Conservation (phyloP, 805 yeast genomes). For the Peterozyma xylosa region DNA sequence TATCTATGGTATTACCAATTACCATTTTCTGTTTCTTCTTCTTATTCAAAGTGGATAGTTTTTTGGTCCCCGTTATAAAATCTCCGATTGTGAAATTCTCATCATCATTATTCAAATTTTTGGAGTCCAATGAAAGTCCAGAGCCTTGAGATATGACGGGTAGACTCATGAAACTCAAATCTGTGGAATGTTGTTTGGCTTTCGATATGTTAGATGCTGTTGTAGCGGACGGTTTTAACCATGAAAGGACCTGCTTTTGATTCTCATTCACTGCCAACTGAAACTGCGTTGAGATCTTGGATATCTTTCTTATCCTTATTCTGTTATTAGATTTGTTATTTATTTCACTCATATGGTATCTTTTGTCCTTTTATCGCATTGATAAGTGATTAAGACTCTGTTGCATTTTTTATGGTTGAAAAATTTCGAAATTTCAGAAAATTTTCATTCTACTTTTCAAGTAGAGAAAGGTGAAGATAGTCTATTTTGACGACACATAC, state of each 20-base stretch:
- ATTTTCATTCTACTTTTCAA: too few relatives aligned
- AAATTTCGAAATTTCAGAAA: too few relatives aligned
- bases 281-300: constrained; percentile 37
- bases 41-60: constrained; percentile 3
- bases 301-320: constrained; percentile 37
- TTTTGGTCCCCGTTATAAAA: constrained; percentile 12
- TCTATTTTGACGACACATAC: too few relatives aligned
- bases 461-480: too few relatives aligned
- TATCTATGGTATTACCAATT: background rate
- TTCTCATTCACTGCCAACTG: constrained; percentile 33
- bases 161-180: constrained; percentile 7
- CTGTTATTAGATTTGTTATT: constrained; percentile 16
- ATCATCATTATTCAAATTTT: background rate
- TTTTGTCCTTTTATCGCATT: too few relatives aligned
- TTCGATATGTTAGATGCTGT: background rate
- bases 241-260: constrained; percentile 26
- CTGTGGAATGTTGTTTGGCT: background rate
- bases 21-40: constrained; percentile 1
- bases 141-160: constrained; percentile 22
- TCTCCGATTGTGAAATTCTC: constrained; percentile 12
- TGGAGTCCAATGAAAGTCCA: constrained; percentile 16
- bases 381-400: too few relatives aligned
- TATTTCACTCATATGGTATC: too few relatives aligned
- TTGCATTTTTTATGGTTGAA: too few relatives aligned
- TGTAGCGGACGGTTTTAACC: constrained; percentile 21